Percentiles rank a stretch among this genome's conserved stretches.
Evolutionary conservation across 106 monocot genomes (phyloP).

Genomic region (Dendrobium huoshanense): DNA sequence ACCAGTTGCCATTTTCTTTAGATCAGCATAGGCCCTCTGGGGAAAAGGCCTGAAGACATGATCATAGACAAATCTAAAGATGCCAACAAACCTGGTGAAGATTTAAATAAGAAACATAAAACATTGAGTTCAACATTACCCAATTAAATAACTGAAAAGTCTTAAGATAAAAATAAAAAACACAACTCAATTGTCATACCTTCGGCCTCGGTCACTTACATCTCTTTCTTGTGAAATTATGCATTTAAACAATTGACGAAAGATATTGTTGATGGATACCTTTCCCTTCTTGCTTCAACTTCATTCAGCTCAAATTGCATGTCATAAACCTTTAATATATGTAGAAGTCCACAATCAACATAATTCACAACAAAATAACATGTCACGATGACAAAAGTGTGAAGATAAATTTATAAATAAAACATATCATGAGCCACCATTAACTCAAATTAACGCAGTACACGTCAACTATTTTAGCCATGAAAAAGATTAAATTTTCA

Average conservation of each 20-base stretch:
- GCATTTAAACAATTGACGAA: conserved; percentile 86
- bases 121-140: neutral
- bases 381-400: neutral
- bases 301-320: conserved; percentile 93
- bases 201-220: conserved; percentile 67
- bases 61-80: conserved; percentile 93
- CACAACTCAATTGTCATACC: conserved; percentile 30
- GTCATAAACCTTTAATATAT: conserved; percentile 63
- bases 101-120: neutral
- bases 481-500: neutral
- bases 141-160: neutral
- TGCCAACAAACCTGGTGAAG: conserved; percentile 69
- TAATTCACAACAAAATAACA: neutral
- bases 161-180: neutral
- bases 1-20: conserved; percentile 81
- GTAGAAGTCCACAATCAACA: neutral
- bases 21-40: conserved; percentile 88
- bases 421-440: neutral
- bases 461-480: too few relatives aligned
- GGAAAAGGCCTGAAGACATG: conserved; percentile 86
- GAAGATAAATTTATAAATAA: neutral
- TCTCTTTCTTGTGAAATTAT: conserved; percentile 78
- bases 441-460: neutral
- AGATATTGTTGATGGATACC: conserved; percentile 95
- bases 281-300: conserved; percentile 90